Base-by-base conservation (phyloP, 305 asterid species). In the Ilex paraguariensis region DNA sequence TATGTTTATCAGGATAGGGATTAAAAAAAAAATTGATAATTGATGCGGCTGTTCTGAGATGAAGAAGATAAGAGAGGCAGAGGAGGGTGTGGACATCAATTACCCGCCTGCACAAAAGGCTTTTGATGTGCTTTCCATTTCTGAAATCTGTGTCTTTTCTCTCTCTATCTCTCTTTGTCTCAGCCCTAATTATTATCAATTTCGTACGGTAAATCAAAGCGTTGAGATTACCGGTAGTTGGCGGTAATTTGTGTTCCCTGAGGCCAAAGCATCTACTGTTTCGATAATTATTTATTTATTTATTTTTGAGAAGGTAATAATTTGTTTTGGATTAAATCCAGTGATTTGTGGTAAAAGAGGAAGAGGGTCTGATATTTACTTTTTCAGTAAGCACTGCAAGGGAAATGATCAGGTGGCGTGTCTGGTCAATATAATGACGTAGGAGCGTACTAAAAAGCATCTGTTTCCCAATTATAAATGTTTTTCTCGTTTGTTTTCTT, bases 1-100 rank as follows among this genome's bases (percentile, higher is more conserved):
- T 36, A 44, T 36, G 7, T 13, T 17, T 57, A 31, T 8, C 16
- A 14, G 10, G 7, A 31, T n/a, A 28, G 8, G 30, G 10, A 50
- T 5, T 12, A 7, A 9, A 14, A 39, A 2, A 58, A 51, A 49
- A 62, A 74, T 60, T 69, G 64, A 61, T 59, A 70, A 75, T 68
- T 70, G 73, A 63, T 60, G 76, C 56, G 65, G 17, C 13, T 28
- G 65, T 61, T 72, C 66, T 73, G 73, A 73, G 66, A 69, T 64
- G 73, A 73, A 66, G 54, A 70, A 75, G 67, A 73, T 79, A 77
- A 73, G 73, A 77, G 82, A 77, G 67, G 60, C 60, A 67, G 72
- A 54, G 68, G 64, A 73, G 77, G 79, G 82, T 73, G 82, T 77
- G 82, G 82, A 77, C 82, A 77, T 64, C 62, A 77, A 73, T 73